These are phyloP conservation scores for Plenodomus tracheiphilus DNA, from an alignment of 2,329 filamentous ascomycete species.

Conservation along the genomic window DNA sequence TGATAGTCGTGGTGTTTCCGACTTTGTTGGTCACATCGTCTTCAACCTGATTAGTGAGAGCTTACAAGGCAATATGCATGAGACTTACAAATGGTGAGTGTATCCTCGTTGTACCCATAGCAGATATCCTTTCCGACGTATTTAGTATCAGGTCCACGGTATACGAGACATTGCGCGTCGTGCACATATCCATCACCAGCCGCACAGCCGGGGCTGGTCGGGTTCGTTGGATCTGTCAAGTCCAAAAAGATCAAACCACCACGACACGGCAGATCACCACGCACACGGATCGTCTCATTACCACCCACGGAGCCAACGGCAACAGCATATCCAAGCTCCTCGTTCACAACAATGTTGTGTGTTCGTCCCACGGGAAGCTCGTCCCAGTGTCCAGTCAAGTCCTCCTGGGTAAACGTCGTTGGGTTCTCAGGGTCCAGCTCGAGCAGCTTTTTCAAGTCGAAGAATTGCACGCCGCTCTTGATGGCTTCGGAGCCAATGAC, in stretches of 20 bases:
- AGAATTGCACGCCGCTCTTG: conserved; percentile 61
- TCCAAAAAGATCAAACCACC: conserved; percentile 61
- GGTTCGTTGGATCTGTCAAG: conserved; percentile 56
- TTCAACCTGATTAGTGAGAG: too few species aligned
- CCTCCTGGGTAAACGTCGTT: conserved; percentile 27
- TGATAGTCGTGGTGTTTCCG: conserved; percentile 45
- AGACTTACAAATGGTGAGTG: conserved; percentile 46
- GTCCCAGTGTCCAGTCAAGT: conserved; percentile 31
- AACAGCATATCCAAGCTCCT: conserved; percentile 33
- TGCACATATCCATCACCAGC: conserved; percentile 61
- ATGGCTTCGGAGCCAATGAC: conserved; percentile 42
- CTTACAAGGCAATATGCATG: too few species aligned
- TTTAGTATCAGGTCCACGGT: conserved; percentile 53
- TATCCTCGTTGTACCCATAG: conserved; percentile 59
- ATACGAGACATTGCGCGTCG: conserved; percentile 62
- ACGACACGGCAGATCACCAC: conserved; percentile 44
- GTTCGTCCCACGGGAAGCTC: conserved; percentile 34
- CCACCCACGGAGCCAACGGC: conserved; percentile 32
- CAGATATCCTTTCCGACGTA: conserved; percentile 57
- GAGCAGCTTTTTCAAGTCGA: conserved; percentile 58
- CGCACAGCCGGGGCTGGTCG: conserved; percentile 56
- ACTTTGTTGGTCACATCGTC: conserved; percentile 55
- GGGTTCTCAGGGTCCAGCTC: conserved; percentile 27
- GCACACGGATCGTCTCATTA: conserved; percentile 29
- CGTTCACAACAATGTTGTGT: conserved; percentile 40